Evolutionary conservation across 805 yeast genomes (phyloP), one percentile per base, ranked within the genome.

Genomic region (Suhomyces kilbournensis): DNA sequence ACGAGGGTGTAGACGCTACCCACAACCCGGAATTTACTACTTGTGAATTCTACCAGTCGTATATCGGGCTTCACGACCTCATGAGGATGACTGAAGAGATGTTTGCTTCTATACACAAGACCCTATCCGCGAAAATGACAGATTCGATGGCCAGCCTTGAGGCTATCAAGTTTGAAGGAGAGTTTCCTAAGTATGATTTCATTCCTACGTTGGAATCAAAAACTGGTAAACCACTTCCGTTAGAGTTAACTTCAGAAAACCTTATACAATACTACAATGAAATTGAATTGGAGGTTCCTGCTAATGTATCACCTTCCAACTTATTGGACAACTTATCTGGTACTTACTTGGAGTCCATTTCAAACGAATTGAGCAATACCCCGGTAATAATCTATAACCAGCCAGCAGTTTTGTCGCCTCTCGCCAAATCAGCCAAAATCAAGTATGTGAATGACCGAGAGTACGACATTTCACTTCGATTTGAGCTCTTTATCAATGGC

Each of bases 11-110:
- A 26, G 99, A 93, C 65, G 76, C 87, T 1, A 88, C 97, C 0
- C 99, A 93, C 66, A 94, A 93, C 68, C 96, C 97, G 0, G 99
- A 93, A 63, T 93, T 92, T 65, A 86, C 96, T 1, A 82, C 90
- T 2, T 84, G 97, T 64, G 99, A 93, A 65, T 88, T 90, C 60
- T 93, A 93, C 66, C 88, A 86, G 60, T 78, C 88, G 0, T 91
- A 79, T 63, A 82, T 86, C 0, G 74, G 80, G 8, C 70, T 94
- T 57, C 79, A 81, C 0, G 88, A 88, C 25, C 71, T 93, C 53
- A 87, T 90, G 78, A 53, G 51, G 0, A 60, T 85, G 32, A 85
- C 96, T 0, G 87, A 89, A 60, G 69, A 72, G 0, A 58, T 92
- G 50, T 77, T 91, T 43, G 53, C 57, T 1, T 62, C 57, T 4